phyloP scores from a whole-genome alignment of 371 early-diverging fungal genomes.

The Actinomortierella ambigua region DNA sequence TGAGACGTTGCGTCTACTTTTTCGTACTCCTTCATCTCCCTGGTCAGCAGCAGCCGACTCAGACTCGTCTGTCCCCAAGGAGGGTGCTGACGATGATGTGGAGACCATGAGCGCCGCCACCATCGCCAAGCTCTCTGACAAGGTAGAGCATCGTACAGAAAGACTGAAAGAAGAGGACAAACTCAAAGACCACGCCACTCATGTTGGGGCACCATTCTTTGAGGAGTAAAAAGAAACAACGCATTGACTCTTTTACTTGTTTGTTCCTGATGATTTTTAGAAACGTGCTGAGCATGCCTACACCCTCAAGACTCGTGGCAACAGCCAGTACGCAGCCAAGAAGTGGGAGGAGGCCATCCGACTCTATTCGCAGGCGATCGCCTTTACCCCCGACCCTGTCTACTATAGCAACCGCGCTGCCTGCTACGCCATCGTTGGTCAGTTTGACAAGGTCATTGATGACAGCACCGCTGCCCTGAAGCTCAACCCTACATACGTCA shows the following conservation, averaged over 20 bases:
- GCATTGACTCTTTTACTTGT: neutral
- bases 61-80: conserved; percentile 18
- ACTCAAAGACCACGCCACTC: too few species aligned
- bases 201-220: too few species aligned
- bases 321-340: conserved; percentile 82
- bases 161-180: too few species aligned
- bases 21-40: neutral
- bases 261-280: conserved; percentile 37
- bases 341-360: conserved; percentile 87
- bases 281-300: conserved; percentile 69
- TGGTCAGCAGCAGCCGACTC: conserved; percentile 18
- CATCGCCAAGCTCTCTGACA: conserved; percentile 61
- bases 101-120: conserved; percentile 60
- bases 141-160: too few species aligned
- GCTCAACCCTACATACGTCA: conserved; percentile 80
- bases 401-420: conserved; percentile 96
- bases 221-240: too few species aligned
- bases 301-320: conserved; percentile 85
- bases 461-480: conserved; percentile 78
- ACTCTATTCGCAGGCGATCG: conserved; percentile 88
- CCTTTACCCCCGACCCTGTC: conserved; percentile 77
- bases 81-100: conserved; percentile 44
- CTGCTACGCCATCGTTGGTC: conserved; percentile 77
- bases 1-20: too few species aligned
- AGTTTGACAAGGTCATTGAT: conserved; percentile 74